A percentile compares a stretch with the other conserved stretches of the same genome.
These are phyloP conservation scores for Rhododendron kiyosumense DNA, from an alignment of 148 eudicot genomes.

Conservation along the genomic window DNA sequence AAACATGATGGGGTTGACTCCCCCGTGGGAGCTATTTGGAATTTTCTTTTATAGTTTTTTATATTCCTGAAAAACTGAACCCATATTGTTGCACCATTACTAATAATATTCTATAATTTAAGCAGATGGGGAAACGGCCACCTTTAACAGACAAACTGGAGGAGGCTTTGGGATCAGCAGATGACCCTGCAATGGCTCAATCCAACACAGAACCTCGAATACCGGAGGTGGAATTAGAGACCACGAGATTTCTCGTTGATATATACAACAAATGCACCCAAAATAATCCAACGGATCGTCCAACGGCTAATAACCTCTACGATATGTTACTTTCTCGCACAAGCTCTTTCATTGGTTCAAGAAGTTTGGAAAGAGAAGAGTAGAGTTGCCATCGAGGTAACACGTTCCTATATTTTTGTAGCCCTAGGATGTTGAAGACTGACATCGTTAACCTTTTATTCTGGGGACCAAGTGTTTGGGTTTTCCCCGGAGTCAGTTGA, in stretches of 20 bases:
- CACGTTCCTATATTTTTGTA: constrained; percentile 16
- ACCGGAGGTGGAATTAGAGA: constrained; percentile 43
- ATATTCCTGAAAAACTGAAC: background rate
- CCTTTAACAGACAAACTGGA: constrained; percentile 53
- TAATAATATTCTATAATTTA: constrained; percentile 3
- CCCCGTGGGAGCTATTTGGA: background rate
- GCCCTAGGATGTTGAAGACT: constrained; percentile 16
- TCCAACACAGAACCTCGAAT: constrained; percentile 23
- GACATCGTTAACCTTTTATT: background rate
- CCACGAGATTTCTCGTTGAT: constrained; percentile 46
- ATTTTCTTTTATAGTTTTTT: background rate
- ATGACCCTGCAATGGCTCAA: constrained; percentile 33
- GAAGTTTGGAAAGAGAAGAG: constrained; percentile 21
- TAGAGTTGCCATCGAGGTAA: constrained; percentile 7
- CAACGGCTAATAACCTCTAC: constrained; percentile 54
- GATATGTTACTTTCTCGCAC: constrained; percentile 41
- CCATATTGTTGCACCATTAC: background rate
- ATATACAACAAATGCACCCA: constrained; percentile 56
- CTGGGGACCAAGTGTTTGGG: constrained; percentile 3
- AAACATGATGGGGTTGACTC: background rate
- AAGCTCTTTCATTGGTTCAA: constrained; percentile 25
- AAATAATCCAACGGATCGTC: constrained; percentile 65
- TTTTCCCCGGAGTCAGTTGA: background rate
- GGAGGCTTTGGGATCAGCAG: constrained; percentile 28
- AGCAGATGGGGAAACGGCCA: constrained; percentile 76